Evolutionary conservation across 495 filamentous ascomycete genomes (phyloP).

Genomic region (Staphylotrichum longicolle): DNA sequence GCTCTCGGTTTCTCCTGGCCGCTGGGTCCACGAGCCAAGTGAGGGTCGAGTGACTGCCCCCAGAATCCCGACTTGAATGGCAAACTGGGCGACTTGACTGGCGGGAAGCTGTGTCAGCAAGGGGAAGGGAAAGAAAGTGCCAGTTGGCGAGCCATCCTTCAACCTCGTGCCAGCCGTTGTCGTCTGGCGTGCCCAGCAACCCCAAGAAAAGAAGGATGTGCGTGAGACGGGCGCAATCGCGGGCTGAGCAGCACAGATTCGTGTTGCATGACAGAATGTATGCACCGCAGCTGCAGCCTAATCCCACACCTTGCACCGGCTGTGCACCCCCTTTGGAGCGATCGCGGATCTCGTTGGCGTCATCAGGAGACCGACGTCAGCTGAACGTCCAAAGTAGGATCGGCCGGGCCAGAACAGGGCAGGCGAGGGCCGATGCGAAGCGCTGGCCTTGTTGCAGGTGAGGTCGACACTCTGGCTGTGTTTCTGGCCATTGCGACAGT

Average conservation of each 20-base stretch:
- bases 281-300: not conserved
- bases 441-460: not conserved
- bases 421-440: not conserved
- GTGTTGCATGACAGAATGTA: too few species aligned
- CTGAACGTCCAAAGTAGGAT: not conserved
- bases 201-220: too few species aligned
- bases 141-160: not conserved
- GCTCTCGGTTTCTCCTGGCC: too few species aligned
- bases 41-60: too few species aligned
- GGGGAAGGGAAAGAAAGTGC: not conserved
- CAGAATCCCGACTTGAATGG: too few species aligned
- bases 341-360: not conserved
- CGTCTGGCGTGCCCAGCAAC: not conserved
- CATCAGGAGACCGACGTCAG: slow-evolving; percentile 5
- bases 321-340: not conserved
- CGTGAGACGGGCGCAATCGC: too few species aligned
- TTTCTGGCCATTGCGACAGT: not conserved
- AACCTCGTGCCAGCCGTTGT: not conserved
- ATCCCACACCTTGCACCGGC: not conserved
- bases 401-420: not conserved
- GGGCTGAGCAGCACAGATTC: too few species aligned
- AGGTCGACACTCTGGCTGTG: not conserved
- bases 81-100: too few species aligned
- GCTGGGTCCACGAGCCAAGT: too few species aligned
- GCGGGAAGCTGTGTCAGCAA: too few species aligned